Evolutionary conservation across 1,139 yeast species (phyloP).

Genomic region (Suhomyces atakaporum): DNA sequence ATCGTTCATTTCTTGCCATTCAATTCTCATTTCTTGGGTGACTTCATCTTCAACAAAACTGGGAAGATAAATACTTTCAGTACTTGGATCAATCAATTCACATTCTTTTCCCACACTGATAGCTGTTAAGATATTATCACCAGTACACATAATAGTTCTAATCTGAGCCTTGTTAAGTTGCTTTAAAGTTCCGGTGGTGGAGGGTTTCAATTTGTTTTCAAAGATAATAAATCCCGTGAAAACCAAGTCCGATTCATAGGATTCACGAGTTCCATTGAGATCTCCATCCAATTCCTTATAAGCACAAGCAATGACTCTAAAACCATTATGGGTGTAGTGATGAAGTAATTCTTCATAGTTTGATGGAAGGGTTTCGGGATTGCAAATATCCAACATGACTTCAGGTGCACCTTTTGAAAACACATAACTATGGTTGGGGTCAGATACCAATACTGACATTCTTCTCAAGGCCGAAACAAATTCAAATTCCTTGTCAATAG

Average conservation of each 20-base stretch:
- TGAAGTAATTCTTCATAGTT: slow-evolving; percentile 75
- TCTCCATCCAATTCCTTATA: slow-evolving; percentile 47
- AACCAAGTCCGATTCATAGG: slow-evolving; percentile 64
- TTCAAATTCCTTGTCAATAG: slow-evolving; percentile 74
- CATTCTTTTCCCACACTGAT: slow-evolving; percentile 90
- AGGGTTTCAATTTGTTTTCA: slow-evolving; percentile 81
- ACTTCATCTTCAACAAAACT: slow-evolving; percentile 44
- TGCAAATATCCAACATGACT: slow-evolving; percentile 80
- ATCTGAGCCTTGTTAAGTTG: slow-evolving; percentile 66
- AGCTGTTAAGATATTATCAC: slow-evolving; percentile 93
- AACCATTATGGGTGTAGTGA: slow-evolving; percentile 89
- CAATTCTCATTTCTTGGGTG: slow-evolving; percentile 32
- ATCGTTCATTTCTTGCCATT: slow-evolving; percentile 69
- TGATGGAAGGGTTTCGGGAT: slow-evolving; percentile 65
- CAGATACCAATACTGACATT: slow-evolving; percentile 70
- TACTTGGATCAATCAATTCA: slow-evolving; percentile 53
- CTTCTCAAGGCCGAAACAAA: slow-evolving; percentile 83
- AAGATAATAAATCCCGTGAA: slow-evolving; percentile 89
- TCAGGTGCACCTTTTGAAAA: slow-evolving; percentile 98
- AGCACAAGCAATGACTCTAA: slow-evolving; percentile 94
- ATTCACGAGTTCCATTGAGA: slow-evolving; percentile 44
- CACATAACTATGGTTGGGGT: slow-evolving; percentile 41
- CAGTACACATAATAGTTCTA: slow-evolving; percentile 94
- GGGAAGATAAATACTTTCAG: slow-evolving; percentile 66
- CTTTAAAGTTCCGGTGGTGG: slow-evolving; percentile 63